Evolutionary conservation across 2,329 filamentous ascomycete genomes (phyloP).

Genomic region (Massarina eburnea): DNA sequence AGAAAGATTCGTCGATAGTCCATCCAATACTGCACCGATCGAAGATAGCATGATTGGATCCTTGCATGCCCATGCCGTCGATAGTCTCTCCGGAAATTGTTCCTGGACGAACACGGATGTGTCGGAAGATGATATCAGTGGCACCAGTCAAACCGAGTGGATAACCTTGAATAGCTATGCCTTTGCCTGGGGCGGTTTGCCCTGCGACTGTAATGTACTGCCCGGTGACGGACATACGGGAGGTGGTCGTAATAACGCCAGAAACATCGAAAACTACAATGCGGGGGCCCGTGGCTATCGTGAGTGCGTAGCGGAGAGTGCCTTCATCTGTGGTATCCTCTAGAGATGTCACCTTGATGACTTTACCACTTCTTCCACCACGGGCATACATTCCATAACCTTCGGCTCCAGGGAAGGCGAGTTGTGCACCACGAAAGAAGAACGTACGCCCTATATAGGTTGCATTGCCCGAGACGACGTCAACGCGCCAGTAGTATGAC

Average conservation of each 20-base stretch:
- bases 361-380: constrained; percentile 41
- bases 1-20: constrained; percentile 41
- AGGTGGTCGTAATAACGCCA: constrained; percentile 20
- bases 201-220: constrained; percentile 21
- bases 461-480: constrained; percentile 20
- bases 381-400: constrained; percentile 39
- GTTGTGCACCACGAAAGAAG: constrained; percentile 34
- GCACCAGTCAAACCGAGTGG: constrained; percentile 37
- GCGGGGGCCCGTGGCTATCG: constrained; percentile 19
- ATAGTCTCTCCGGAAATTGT: constrained; percentile 34
- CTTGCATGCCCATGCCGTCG: constrained; percentile 41
- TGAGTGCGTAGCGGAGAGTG: constrained; percentile 42
- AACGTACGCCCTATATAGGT: constrained; percentile 28
- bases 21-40: constrained; percentile 41
- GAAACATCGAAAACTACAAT: constrained; percentile 19
- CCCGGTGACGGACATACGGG: constrained; percentile 15
- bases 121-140: constrained; percentile 24
- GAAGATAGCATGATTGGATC: constrained; percentile 39
- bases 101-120: constrained; percentile 32
- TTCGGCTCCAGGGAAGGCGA: constrained; percentile 45
- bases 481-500: constrained; percentile 38
- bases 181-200: constrained; percentile 21
- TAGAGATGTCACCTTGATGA: constrained; percentile 44
- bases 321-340: constrained; percentile 34
- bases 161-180: constrained; percentile 28